Base-by-base conservation (phyloP, 495 filamentous ascomycete genomes). In the Neurospora pannonica region DNA sequence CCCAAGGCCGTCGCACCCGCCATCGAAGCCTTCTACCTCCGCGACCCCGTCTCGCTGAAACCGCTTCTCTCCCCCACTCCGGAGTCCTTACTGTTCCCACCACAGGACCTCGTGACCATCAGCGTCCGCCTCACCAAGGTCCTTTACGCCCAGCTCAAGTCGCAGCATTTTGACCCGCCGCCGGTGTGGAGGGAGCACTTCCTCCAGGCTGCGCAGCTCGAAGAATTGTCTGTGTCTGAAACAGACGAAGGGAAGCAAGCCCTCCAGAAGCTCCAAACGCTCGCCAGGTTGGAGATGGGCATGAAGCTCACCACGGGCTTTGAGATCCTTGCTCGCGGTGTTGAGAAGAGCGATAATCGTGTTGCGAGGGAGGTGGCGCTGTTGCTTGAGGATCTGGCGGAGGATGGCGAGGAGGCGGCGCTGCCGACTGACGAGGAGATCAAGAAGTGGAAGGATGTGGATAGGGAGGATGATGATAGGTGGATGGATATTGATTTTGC, bases 401-500 rank as follows among this genome's bases (percentile, higher is more conserved):
- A 83, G 71, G 85, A 87, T 40, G 83, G 85, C 17, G 85, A 84
- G 4, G 88, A 89, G 69, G 85, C 88, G 36, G 75, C 77, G 6
- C 84, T 97, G 0, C 95, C 95, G 7, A 88, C 87, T 0, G 88
- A 97, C 78, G 83, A 86, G 17, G 94, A 97, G 62, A 93, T 98
- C 21, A 80, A 81, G 38, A 74, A 72, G 0, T 98, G 96, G 96
- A 73, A 83, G n/a, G 79, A 83, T 38, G 86, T 86, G 8, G 81
- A 83, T 28, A 81, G 78, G 38, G 89, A 93, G 38, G 97, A 99
- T 74, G 88, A 92, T 76, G 97, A 98, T 75, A 86, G 86, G n/a
- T 99, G 96, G 96, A 84, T 99, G 74, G 92, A 98, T 79, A 95
- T 99, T 72, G 90, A 94, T 76, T 98, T 93, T 78, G 86, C 91